Evolutionary conservation across 2,329 filamentous ascomycete genomes (phyloP).

Genomic region (Xenosphaeropsis pyriputrescens): DNA sequence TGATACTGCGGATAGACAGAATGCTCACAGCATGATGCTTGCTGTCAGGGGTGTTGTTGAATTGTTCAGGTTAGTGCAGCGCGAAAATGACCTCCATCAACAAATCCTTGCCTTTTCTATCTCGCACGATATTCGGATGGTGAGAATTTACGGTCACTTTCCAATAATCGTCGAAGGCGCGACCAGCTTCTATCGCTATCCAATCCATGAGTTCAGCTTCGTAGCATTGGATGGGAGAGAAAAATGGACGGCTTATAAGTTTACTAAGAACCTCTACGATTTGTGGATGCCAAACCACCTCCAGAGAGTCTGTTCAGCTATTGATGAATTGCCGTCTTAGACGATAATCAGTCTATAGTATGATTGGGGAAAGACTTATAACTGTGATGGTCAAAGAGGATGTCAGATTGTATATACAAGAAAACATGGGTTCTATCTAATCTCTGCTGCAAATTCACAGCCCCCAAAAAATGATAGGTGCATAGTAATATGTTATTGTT

Average conservation of each 20-base stretch:
- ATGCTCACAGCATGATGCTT: slow-evolving; percentile 23
- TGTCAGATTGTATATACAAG: too few relatives aligned
- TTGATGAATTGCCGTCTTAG: slow-evolving; percentile 13
- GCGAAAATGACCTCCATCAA: too few relatives aligned
- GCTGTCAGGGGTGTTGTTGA: too few relatives aligned
- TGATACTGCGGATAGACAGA: slow-evolving; percentile 16
- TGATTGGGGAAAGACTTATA: too few relatives aligned
- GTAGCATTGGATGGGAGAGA: slow-evolving; percentile 9
- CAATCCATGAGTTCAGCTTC: slow-evolving; percentile 12
- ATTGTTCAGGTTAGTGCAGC: too few relatives aligned
- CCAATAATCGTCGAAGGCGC: slow-evolving; percentile 4
- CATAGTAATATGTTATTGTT: too few relatives aligned
- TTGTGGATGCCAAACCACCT: slow-evolving; percentile 13
- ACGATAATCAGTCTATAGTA: too few relatives aligned
- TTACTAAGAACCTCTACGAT: slow-evolving; percentile 14
- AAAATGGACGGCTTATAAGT: slow-evolving; percentile 7
- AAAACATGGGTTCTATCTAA: too few relatives aligned
- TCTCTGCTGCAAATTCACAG: too few relatives aligned
- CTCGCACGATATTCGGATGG: slow-evolving; percentile 1
- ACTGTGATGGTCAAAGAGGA: too few relatives aligned
- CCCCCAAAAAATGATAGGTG: too few relatives aligned
- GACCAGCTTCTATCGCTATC: slow-evolving; percentile 12
- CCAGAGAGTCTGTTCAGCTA: slow-evolving; percentile 8
- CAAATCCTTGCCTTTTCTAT: too few relatives aligned
- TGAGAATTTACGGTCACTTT: slow-evolving; percentile 16